Conservation (phyloP, 2,329 filamentous ascomycete genomes). For the Botrytis aclada region DNA sequence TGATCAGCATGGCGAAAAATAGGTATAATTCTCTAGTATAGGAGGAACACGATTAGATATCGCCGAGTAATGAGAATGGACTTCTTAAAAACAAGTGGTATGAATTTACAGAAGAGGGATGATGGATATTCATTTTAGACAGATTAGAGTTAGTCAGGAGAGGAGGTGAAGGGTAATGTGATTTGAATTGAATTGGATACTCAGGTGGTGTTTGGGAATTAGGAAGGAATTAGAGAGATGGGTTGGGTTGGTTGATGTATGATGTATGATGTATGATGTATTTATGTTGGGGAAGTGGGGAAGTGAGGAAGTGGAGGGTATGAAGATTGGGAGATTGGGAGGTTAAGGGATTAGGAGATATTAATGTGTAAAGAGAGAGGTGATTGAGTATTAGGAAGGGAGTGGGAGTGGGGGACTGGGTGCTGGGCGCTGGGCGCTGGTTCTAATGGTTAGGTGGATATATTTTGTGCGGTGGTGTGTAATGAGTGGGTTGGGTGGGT, state of each 20-base stretch:
- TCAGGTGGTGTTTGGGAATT: neutral
- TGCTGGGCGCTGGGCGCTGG: fast-evolving
- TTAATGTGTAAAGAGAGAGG: neutral
- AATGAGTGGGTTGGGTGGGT: neutral
- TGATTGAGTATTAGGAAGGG: too few relatives aligned
- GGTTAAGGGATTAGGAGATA: too few relatives aligned
- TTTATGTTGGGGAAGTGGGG: too few relatives aligned
- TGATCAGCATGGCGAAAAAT: fast-evolving
- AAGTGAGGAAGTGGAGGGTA: neutral
- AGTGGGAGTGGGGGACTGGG: too few relatives aligned
- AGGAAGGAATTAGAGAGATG: neutral
- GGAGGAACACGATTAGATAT: fast-evolving
- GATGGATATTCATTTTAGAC: fast-evolving
- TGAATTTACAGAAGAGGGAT: neutral
- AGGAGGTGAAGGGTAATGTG: fast-evolving
- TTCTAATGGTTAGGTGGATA: neutral
- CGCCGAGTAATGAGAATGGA: neutral
- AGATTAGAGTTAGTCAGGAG: fast-evolving
- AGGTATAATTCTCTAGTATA: neutral
- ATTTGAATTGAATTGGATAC: neutral
- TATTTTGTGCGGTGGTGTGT: neutral
- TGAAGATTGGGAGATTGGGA: neutral
- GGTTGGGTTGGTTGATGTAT: neutral
- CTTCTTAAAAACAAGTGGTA: fast-evolving
- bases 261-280: too few relatives aligned